Base-by-base conservation (phyloP, 768 basidiomycete genomes). In the Stropharia rugosoannulata region DNA sequence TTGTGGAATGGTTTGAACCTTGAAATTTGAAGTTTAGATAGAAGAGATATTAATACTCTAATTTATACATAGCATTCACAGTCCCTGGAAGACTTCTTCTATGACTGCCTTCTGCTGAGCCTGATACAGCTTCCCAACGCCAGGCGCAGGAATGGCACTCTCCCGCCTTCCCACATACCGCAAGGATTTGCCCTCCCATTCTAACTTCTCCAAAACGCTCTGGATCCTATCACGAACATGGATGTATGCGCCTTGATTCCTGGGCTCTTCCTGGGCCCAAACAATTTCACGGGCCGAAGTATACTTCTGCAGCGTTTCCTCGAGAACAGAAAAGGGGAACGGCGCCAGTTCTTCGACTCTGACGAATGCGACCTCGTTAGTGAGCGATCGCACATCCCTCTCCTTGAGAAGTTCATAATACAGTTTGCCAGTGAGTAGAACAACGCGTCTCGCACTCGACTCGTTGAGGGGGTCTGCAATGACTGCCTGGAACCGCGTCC, bases 211-310 rank as follows among this genome's bases (percentile, higher is more conserved):
- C 67, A 93, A 66, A 29, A 92, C 78, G 18, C 59, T 65, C 5
- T 73, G 72, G 52, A 93, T 70, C 60, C 93, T 75, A 1, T 75
- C 74, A 37, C 67, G 68, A 41, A 92, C 87, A 71, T 91, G 88
- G 11, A 73, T 68, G 75, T 80, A 95, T 2, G 88, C 83, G 1
- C 94, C 94, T 69, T 95, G 93, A 66, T 97, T 96, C 66, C 76
- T 82, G 2, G 93, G 87, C 65, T 95, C 94, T 65, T 95, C 94
- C 67, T 97, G 94, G 15, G 91, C 74, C 85, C 89, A 96, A 7
- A 80, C 43, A 32, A 80, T 64, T 50, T 84, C 78, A 3, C 62
- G 59, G 0, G 70, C 78, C 15, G 64, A 56, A 0, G 64, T 43
- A 62, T 90, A 91, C 2, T 68, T 59, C 39, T 60, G 46, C 32